These are phyloP conservation scores for Microsporum canis DNA, from an alignment of 2,329 filamentous ascomycete species.

Conservation along the genomic window DNA sequence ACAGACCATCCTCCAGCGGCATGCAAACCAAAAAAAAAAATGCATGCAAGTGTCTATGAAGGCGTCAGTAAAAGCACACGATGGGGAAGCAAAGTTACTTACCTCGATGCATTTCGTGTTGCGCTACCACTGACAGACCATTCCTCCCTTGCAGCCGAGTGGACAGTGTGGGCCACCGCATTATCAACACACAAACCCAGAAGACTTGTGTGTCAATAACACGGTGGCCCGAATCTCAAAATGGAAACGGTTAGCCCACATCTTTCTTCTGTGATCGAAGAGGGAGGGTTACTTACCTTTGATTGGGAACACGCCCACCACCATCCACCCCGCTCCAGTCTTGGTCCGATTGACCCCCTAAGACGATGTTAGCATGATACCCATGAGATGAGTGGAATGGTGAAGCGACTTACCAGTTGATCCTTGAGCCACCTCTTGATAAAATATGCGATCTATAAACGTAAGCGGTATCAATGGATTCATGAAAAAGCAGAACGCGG, in stretches of 20 bases:
- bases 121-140: constrained; percentile 1
- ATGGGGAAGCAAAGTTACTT: neutral
- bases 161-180: constrained; percentile 9
- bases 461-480: neutral
- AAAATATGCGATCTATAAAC: neutral
- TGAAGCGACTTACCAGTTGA: neutral
- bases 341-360: neutral
- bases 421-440: neutral
- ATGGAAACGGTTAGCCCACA: neutral
- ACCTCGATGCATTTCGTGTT: neutral
- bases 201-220: neutral
- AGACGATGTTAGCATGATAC: neutral
- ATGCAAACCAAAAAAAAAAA: neutral
- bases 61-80: neutral
- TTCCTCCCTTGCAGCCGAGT: constrained; percentile 6
- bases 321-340: neutral
- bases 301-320: neutral
- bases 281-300: neutral
- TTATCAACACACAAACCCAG: neutral
- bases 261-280: neutral
- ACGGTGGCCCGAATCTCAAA: neutral
- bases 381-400: neutral
- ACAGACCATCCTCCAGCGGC: neutral
- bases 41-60: neutral
- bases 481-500: neutral